Conservation (phyloP, 2,329 filamentous ascomycete species). For the Fusarium sp. region DNA sequence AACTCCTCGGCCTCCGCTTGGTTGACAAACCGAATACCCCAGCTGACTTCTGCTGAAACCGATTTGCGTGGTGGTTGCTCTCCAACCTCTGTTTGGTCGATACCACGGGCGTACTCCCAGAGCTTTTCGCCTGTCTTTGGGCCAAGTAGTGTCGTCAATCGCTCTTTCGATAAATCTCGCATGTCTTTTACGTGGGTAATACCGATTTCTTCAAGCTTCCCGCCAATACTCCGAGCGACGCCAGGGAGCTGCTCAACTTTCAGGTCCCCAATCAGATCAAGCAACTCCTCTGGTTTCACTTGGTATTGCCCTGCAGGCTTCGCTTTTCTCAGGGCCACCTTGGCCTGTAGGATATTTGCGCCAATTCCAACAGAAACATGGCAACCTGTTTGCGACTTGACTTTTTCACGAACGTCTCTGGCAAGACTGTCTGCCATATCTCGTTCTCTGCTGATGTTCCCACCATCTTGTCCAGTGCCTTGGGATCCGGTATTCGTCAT, state of each 20-base stretch:
- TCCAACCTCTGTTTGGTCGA: conserved; percentile 85
- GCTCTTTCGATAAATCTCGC: conserved; percentile 77
- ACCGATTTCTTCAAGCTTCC: conserved; percentile 86
- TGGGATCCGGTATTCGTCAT: conserved; percentile 70
- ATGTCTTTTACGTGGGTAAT: conserved; percentile 85
- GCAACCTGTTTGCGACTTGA: conserved; percentile 80
- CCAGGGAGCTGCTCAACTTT: conserved; percentile 85
- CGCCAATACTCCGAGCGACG: conserved; percentile 87
- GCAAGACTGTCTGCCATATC: conserved; percentile 76
- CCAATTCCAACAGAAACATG: conserved; percentile 93
- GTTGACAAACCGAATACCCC: conserved; percentile 94
- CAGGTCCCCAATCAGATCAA: conserved; percentile 78
- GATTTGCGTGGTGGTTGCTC: conserved; percentile 88
- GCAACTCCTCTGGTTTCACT: conserved; percentile 79
- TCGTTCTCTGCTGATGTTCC: conserved; percentile 78
- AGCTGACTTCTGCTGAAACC: conserved; percentile 96
- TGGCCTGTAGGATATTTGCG: conserved; percentile 87
- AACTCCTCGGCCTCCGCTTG: conserved; percentile 96
- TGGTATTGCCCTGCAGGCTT: conserved; percentile 95
- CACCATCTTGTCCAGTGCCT: conserved; percentile 69
- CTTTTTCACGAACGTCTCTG: conserved; percentile 67
- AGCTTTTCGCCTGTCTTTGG: conserved; percentile 93
- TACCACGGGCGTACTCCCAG: conserved; percentile 87
- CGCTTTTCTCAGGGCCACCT: conserved; percentile 86
- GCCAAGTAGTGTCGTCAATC: conserved; percentile 74